Base-by-base conservation (phyloP, 2,329 filamentous ascomycete genomes). In the Verticillium albo-atrum region DNA sequence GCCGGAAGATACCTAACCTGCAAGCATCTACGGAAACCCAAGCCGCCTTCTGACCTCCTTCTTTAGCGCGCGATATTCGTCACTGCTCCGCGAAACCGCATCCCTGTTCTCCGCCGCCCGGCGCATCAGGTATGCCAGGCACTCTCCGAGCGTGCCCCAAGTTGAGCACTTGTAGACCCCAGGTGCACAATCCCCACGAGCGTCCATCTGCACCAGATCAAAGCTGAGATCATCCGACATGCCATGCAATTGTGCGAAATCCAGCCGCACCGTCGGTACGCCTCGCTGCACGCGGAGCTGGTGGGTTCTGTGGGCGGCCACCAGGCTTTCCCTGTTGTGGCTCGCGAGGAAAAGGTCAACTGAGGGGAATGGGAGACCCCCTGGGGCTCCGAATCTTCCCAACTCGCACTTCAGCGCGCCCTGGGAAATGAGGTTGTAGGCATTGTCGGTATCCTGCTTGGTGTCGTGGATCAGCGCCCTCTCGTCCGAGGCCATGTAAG, bases 211-310 rank as follows among this genome's bases (percentile, higher is more conserved):
- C 12, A 85, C 71, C 0, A 85, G 71, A 3, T 73, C 70, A 65
- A 81, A 81, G 56, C 76, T 80, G 37, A 85, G 77, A 62, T 83
- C 80, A 59, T 85, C 82, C 2, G 82, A 80, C 82, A 85, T 85
- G 26, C 82, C 82, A 55, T 82, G 79, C 0, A 85, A 72, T 68
- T 85, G 82, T 3, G 79, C 82, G 61, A 81, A 85, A 28, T 66
- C 73, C 4, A 83, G 72, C 0, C 67, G 64, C 2, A 73, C 70
- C 4, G 72, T 74, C 3, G 68, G 70, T 4, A 73, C 64, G 6
- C 65, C 62, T 17, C 61, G 60, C n/a, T 74, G 71, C 0, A 77
- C 72, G 2, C 79, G 75, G 4, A 74, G 10, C 63, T 76, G 67
- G 63, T 81, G 79, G 3, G 79, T 75, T 35, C 74, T 72, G 32